Evolutionary conservation across 2,329 filamentous ascomycete species (phyloP), one percentile per base, ranked within the genome.

Genomic region (Myriosclerotinia duriaeana): DNA sequence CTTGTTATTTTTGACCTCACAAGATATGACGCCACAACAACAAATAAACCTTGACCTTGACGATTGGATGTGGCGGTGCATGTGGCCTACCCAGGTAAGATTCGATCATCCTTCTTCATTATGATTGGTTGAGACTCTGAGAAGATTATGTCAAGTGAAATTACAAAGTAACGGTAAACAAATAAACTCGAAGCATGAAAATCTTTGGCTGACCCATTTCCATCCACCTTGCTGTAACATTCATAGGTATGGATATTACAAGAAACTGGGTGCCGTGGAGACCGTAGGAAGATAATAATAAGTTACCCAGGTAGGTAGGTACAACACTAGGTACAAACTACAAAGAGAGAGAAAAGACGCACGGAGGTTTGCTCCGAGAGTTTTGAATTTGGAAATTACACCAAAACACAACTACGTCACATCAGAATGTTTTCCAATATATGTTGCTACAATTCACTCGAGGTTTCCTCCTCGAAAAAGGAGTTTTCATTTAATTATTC

Each of bases 371-470:
- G 22, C 30, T 48, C 56, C 56, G 56, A 6, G 0, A 5, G 11
- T 14, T 59, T 48, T 15, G 36, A 7, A n/a, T 9, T 36, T 60
- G n/a, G 44, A 50, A 50, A 26, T 26, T 60, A 26, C n/a, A 48
- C 48, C 30, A 48, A 22, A 26, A 36, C 3, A 60, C 9, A n/a
- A 44, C 34, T 60, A 60, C 58, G 58, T 60, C 58, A 60, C 58
- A n/a, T 50, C 20, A 60, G 15, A 4, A 7, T 26, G 58, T 50
- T 26, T 26, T 26, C 6, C 9, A 48, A 22, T 48, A 60, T 60
- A 60, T 60, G 20, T 50, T 60, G 44, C 58, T 60, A 14, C n/a
- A 30, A 50, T 60, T 60, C 58, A 50, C 58, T 60, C 1, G n/a
- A 50, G 44, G 44, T 50, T 26, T 60, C 3, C 26, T 26, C 26